Percentiles rank a stretch among this genome's conserved stretches.
phyloP scores from a whole-genome alignment of 371 early-diverging fungal species.

The Fennellomyces sp. region DNA sequence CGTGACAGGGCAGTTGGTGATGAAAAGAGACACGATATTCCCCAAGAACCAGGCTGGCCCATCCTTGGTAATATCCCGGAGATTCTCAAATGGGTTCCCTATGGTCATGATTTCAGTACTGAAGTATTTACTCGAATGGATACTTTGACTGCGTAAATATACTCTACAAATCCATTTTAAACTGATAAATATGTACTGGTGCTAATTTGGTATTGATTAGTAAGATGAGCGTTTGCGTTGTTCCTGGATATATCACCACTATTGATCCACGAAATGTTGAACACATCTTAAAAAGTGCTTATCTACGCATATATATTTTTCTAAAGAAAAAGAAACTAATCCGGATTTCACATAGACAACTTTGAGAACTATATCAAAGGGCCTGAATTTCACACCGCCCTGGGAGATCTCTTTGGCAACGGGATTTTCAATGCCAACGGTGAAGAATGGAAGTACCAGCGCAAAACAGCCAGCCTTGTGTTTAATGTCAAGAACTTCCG shows the following conservation, averaged over 20 bases:
- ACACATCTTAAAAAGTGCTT: constrained; percentile 29
- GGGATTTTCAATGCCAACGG: constrained; percentile 53
- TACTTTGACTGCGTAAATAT: constrained; percentile 19
- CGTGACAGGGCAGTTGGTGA: constrained; percentile 32
- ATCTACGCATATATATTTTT: not conserved
- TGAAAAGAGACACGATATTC: constrained; percentile 21
- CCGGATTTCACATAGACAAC: constrained; percentile 19
- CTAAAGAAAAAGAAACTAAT: not conserved
- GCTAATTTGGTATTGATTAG: constrained; percentile 2
- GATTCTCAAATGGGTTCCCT: constrained; percentile 18
- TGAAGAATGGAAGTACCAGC: constrained; percentile 47
- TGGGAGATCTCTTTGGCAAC: constrained; percentile 32
- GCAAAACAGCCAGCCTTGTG: constrained; percentile 52
- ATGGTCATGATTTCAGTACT: constrained; percentile 25
- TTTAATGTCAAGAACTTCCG: constrained; percentile 61
- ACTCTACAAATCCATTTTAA: not conserved
- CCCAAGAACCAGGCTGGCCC: constrained; percentile 26
- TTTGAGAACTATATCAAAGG: constrained; percentile 45
- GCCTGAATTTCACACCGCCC: constrained; percentile 28
- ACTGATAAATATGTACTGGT: not conserved
- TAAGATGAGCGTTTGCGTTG: constrained; percentile 20
- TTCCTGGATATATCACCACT: constrained; percentile 23
- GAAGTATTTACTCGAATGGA: constrained; percentile 21
- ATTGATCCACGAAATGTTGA: constrained; percentile 28
- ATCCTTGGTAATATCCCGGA: constrained; percentile 27